phyloP scores from a whole-genome alignment of 257 asterid genomes.

The Jaltomata sinuosa region DNA sequence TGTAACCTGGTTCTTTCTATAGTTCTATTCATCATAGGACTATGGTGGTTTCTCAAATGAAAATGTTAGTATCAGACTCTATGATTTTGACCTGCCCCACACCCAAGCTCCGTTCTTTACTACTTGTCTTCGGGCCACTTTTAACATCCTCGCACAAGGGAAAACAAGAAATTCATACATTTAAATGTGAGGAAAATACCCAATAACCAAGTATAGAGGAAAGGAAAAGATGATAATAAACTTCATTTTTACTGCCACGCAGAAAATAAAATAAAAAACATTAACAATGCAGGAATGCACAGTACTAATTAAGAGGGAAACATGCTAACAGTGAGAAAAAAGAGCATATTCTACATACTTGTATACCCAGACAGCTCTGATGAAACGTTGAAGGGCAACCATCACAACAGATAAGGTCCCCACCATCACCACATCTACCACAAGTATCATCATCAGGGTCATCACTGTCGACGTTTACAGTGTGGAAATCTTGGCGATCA shows the following conservation, averaged over 20 bases:
- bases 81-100: neutral
- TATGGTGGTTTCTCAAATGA: neutral
- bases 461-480: constrained; percentile 57
- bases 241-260: neutral
- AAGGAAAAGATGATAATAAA: neutral
- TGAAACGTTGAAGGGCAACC: constrained; percentile 98
- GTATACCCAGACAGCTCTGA: constrained; percentile 71
- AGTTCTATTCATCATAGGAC: neutral
- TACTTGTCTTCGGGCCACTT: neutral
- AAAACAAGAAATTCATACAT: neutral
- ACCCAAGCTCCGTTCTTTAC: neutral
- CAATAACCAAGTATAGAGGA: neutral
- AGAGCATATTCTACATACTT: constrained; percentile 31
- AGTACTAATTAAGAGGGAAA: neutral
- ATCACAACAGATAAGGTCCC: constrained; percentile 95
- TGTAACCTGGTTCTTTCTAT: neutral
- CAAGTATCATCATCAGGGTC: constrained; percentile 97
- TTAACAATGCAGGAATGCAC: neutral
- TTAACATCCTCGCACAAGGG: neutral
- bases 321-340: neutral
- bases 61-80: neutral
- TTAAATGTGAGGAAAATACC: neutral
- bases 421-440: constrained; percentile 93
- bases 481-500: constrained; percentile 37
- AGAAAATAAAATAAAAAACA: neutral